Evolutionary conservation across 495 filamentous ascomycete genomes (phyloP), one percentile per base, ranked within the genome.

Genomic region (Penicillium coffeae): DNA sequence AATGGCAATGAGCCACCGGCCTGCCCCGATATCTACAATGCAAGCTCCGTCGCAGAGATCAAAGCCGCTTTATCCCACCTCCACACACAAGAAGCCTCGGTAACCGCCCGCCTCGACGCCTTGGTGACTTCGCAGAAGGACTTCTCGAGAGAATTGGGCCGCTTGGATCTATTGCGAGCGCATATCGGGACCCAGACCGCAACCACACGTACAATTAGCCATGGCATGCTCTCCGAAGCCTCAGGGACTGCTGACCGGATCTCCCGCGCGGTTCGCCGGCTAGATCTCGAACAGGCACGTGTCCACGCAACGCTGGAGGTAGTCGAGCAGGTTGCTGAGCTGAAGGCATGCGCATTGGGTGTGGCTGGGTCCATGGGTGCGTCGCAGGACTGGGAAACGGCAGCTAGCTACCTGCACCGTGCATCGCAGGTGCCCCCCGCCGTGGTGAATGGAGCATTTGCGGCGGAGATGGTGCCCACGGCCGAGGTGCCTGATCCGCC

Each of bases 341-440:
- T 98, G 39, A 96, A 96, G 66, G 83, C 91, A 6, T 98, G 93
- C 60, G 88, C 97, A 34, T 80, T 96, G 15, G 94, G 93, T n/a
- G 90, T 97, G 20, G 82, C 88, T 12, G 91, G 89, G 14, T 91
- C 88, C 34, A 97, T 98, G 93, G 94, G 93, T 10, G 93, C 90
- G 2, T 87, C 94, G 33, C 93, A 98, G 66, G 94, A 97, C 68
- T 98, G 94, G 94, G 93, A 98, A 70, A 92, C 86, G 1, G 93
- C 93, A 3, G 93, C 93, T 33, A 86, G 79, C 27, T 97, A 96
- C 64, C 76, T 97, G 35, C 80, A 84, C 42, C 84, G 93, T 9
- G 89, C 94, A 3, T 78, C 81, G 35, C 81, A 86, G 53, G 85
- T 98, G 34, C 90, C 93, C 1, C 69, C 79, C 14, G 76, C 85